Percentiles rank a stretch among this genome's conserved stretches.
phyloP scores from a whole-genome alignment of 441 rosid species.

The Aleurites moluccanus region DNA sequence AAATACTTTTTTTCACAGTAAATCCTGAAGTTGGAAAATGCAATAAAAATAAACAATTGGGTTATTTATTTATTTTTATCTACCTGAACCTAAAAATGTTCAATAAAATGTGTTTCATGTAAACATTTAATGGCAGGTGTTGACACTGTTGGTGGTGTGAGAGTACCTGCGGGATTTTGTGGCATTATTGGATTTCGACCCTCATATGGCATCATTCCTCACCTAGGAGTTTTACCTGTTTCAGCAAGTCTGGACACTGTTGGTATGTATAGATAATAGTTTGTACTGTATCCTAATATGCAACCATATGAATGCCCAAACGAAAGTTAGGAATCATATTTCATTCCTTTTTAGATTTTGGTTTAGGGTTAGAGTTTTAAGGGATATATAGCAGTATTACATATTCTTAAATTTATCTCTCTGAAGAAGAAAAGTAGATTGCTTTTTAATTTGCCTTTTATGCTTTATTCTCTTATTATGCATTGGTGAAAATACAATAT shows the following conservation, averaged over 20 bases:
- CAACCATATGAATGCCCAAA: neutral
- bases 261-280: slow-evolving; percentile 50
- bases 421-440: neutral
- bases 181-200: slow-evolving; percentile 82
- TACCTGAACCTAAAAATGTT: neutral
- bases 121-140: slow-evolving; percentile 54
- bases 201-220: slow-evolving; percentile 71
- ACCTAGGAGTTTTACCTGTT: slow-evolving; percentile 59
- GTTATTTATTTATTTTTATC: neutral
- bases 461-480: neutral
- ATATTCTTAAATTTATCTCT: neutral
- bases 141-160: slow-evolving; percentile 88
- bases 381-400: too few relatives aligned
- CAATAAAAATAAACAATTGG: neutral
- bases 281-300: slow-evolving; percentile 3
- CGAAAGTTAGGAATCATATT: neutral
- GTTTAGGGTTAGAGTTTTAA: neutral
- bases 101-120: neutral
- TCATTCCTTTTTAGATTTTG: slow-evolving; percentile 1
- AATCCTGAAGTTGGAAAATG: neutral
- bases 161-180: slow-evolving; percentile 90
- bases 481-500: too few relatives aligned
- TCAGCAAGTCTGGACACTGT: slow-evolving; percentile 86
- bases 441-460: slow-evolving; percentile 2
- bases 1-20: neutral